Base-by-base conservation (phyloP, 2,329 filamentous ascomycete species). In the Juglanconis juglandina region DNA sequence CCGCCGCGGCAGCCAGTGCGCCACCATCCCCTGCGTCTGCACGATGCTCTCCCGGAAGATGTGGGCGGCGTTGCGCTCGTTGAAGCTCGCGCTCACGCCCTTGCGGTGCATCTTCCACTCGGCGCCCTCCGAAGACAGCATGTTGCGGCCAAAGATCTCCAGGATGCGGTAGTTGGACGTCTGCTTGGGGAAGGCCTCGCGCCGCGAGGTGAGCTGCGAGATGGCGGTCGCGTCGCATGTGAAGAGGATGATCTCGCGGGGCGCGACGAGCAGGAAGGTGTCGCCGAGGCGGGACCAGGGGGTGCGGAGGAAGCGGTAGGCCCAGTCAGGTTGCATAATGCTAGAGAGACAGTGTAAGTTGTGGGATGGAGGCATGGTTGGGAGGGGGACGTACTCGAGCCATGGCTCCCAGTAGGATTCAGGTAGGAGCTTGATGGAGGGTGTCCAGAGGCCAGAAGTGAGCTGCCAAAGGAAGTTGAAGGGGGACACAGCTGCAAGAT, bases 51-150 rank as follows among this genome's bases (percentile, higher is more conserved):
- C 86, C 46, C 72, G 73, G 72, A 86, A 90, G 6, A 88, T 86
- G 39, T 87, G 70, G 30, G 79, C 77, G 59, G 90, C 87, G 71
- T 91, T 93, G 74, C 82, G 86, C 75, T 94, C 90, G 60, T 88
- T 91, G 72, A 94, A 93, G 4, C 85, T 85, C 0, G 89, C 85
- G 34, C 87, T 84, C 0, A 86, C 88, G 48, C 87, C 81, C 73
- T 89, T 91, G 63, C 90, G 83, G 71, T 94, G 90, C 73, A 84
- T 80, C 37, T 86, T 86, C 90, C 89, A 94, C 34, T 82, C 73
- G 1, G 77, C 70, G 1, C 89, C 89, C 71, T 93, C 90, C 2
- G 87, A 86, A 0, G 85, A 85, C 30, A 93, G 74, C 1, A 93
- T 81, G 69, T 91, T 94, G 59, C 85, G 80, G 41, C 90, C 90